phyloP scores from a whole-genome alignment of 208 protist genomes.

The Trypanosoma scelopori region DNA sequence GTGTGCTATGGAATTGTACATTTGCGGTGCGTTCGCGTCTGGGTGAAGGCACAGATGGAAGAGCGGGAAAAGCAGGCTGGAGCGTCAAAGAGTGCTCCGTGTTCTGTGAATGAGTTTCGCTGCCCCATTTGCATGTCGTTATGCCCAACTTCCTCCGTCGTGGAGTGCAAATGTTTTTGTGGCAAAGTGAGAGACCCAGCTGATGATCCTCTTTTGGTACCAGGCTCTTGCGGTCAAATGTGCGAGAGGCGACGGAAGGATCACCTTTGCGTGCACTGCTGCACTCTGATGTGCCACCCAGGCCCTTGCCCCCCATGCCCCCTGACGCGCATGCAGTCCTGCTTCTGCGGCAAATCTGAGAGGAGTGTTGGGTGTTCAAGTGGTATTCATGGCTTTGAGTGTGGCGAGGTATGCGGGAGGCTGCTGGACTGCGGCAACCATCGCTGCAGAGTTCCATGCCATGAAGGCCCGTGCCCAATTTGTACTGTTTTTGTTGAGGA shows the following conservation, averaged over 20 bases:
- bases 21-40: slow-evolving; percentile 61
- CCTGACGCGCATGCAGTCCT: slow-evolving; percentile 56
- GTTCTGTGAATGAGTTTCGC: slow-evolving; percentile 43
- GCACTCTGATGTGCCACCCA: slow-evolving; percentile 80
- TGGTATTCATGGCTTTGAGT: slow-evolving; percentile 68
- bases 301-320: slow-evolving; percentile 75
- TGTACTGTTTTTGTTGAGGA: slow-evolving; percentile 63
- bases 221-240: slow-evolving; percentile 72
- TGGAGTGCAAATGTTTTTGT: slow-evolving; percentile 73
- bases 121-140: slow-evolving; percentile 74
- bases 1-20: slow-evolving; percentile 78
- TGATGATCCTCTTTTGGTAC: slow-evolving; percentile 65
- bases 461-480: slow-evolving; percentile 81
- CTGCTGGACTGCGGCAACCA: slow-evolving; percentile 80
- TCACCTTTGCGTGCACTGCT: slow-evolving; percentile 62
- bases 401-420: slow-evolving; percentile 67
- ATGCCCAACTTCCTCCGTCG: slow-evolving; percentile 20
- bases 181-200: slow-evolving; percentile 60
- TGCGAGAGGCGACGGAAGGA: slow-evolving; percentile 62
- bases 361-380: slow-evolving; percentile 79
- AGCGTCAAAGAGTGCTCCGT: neutral
- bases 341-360: slow-evolving; percentile 77
- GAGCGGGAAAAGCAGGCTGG: slow-evolving; percentile 46
- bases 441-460: slow-evolving; percentile 77
- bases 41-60: slow-evolving; percentile 49